A percentile compares a stretch with the other conserved stretches of the same genome.
These are phyloP conservation scores for Aegilops tauschii DNA, from an alignment of 176 grass and related monocot genomes.

Conservation along the genomic window DNA sequence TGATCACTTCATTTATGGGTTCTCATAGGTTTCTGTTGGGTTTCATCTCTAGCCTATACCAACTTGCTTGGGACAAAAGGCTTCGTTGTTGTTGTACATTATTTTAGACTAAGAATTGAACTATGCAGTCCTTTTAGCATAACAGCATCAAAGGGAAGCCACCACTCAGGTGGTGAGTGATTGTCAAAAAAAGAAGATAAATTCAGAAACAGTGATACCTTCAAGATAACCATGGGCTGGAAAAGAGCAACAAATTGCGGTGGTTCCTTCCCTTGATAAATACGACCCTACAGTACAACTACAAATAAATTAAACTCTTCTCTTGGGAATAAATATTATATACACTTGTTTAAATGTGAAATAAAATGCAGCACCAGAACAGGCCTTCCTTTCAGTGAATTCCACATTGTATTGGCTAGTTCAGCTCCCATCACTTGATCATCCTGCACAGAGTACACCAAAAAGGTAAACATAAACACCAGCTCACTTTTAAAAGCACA, in stretches of 20 bases:
- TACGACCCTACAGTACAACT: slow-evolving; percentile 58
- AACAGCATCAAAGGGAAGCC: slow-evolving; percentile 15
- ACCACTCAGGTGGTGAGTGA: neutral
- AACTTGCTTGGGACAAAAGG: no score
- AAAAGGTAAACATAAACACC: slow-evolving; percentile 13
- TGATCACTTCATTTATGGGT: no score
- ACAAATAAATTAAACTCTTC: slow-evolving; percentile 34
- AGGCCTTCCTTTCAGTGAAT: slow-evolving; percentile 88
- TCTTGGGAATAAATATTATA: slow-evolving; percentile 24
- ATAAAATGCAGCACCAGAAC: slow-evolving; percentile 58
- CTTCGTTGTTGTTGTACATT: no score
- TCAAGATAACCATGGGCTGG: slow-evolving; percentile 92
- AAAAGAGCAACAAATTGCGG: slow-evolving; percentile 95
- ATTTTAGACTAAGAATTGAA: neutral
- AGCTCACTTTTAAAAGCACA: neutral
- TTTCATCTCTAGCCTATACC: no score
- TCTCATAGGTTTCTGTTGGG: no score
- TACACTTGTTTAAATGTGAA: slow-evolving; percentile 32
- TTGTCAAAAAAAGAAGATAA: neutral
- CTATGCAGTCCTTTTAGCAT: neutral
- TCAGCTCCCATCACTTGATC: slow-evolving; percentile 62
- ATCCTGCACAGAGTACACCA: slow-evolving; percentile 51
- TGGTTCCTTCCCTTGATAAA: slow-evolving; percentile 91
- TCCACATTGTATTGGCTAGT: slow-evolving; percentile 75
- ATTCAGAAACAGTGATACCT: slow-evolving; percentile 46